These are phyloP conservation scores for Melocanna baccifera DNA, from an alignment of 176 grass and related monocot species.

Conservation along the genomic window DNA sequence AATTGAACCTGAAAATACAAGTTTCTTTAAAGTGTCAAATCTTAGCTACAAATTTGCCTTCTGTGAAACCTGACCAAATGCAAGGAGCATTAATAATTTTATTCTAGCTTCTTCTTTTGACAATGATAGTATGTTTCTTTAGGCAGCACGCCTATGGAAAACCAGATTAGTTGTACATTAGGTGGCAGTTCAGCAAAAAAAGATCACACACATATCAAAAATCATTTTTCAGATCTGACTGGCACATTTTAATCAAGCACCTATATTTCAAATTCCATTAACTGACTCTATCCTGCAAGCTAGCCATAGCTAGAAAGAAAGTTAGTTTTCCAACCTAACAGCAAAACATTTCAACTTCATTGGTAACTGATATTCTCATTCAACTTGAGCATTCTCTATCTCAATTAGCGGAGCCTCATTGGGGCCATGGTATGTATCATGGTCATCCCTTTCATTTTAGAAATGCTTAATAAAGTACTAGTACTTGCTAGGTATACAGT, in stretches of 20 bases:
- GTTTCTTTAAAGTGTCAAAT: background rate
- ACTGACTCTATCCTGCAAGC: background rate
- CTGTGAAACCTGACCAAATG: background rate
- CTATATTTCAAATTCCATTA: slow-evolving; percentile 5
- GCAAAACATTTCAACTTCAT: background rate
- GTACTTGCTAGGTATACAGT: background rate
- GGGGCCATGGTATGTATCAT: background rate
- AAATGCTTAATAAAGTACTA: background rate
- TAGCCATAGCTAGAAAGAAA: background rate
- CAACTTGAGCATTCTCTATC: background rate
- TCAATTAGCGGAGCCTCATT: background rate
- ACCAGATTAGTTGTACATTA: slow-evolving; percentile 14
- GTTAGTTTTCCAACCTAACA: background rate
- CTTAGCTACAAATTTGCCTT: background rate
- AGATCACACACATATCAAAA: background rate
- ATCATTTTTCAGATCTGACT: background rate
- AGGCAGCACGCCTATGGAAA: background rate
- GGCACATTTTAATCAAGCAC: background rate
- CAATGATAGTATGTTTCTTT: background rate
- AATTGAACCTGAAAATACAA: background rate
- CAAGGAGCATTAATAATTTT: background rate
- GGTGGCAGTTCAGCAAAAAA: background rate
- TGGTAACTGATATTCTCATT: background rate
- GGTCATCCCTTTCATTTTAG: background rate
- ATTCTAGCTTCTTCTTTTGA: background rate